Evolutionary conservation across 108 stramenopile genomes (phyloP).

Genomic region (Aurantiochytrium sp.): DNA sequence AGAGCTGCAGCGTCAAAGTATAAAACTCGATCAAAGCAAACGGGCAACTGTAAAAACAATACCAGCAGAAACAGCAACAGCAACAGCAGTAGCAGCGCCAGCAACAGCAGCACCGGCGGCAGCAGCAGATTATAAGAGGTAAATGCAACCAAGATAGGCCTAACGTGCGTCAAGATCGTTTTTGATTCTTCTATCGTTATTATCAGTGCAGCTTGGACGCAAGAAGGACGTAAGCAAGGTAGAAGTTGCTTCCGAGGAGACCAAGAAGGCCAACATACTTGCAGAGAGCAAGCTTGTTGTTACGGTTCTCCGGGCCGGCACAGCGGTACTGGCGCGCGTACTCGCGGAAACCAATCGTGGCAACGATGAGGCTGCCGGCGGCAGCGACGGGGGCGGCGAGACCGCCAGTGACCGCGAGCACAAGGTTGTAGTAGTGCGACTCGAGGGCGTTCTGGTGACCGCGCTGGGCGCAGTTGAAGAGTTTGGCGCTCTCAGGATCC

Average conservation of each 20-base stretch:
- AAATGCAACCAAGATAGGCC: too few species aligned
- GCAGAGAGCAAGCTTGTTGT: background rate
- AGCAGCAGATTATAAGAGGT: too few species aligned
- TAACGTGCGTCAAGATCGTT: background rate
- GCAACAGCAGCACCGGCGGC: too few species aligned
- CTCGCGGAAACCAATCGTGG: background rate
- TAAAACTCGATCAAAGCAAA: too few species aligned
- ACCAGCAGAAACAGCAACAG: too few species aligned
- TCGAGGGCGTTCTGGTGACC: background rate
- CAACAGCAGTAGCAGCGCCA: too few species aligned
- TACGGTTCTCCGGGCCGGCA: background rate
- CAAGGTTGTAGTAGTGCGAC: background rate
- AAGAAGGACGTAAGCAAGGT: background rate
- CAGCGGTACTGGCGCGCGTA: background rate
- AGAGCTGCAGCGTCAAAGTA: too few species aligned
- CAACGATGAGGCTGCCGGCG: background rate
- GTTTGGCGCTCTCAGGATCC: background rate
- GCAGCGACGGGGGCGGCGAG: background rate
- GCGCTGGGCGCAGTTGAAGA: slow-evolving; percentile 13
- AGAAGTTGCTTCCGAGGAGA: background rate
- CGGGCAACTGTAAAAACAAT: too few species aligned
- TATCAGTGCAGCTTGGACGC: background rate
- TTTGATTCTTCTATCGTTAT: background rate
- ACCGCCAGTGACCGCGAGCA: background rate
- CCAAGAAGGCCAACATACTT: slow-evolving; percentile 4